Percentiles rank a stretch among this genome's conserved stretches.
These are phyloP conservation scores for Podosphaera aphanis DNA, from an alignment of 2,329 filamentous ascomycete species.

Conservation along the genomic window DNA sequence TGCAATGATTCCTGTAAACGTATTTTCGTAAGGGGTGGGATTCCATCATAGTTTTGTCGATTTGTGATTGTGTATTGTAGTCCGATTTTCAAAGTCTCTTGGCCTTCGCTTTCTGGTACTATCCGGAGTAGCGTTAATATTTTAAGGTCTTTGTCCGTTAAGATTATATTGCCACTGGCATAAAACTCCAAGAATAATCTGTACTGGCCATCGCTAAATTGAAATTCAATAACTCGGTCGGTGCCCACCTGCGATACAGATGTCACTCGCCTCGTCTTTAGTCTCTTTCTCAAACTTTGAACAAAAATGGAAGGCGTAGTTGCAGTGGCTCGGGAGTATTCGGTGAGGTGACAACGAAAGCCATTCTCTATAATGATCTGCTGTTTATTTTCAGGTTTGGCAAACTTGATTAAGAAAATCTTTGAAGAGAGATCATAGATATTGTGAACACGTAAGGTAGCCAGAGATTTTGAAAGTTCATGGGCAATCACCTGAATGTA, in stretches of 20 bases:
- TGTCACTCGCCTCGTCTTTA: constrained; percentile 71
- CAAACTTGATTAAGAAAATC: constrained; percentile 87
- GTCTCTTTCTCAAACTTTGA: constrained; percentile 57
- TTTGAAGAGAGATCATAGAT: constrained; percentile 91
- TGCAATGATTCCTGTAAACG: constrained; percentile 46
- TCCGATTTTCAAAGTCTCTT: constrained; percentile 60
- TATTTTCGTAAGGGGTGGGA: constrained; percentile 52
- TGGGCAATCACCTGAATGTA: constrained; percentile 59
- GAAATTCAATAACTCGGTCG: constrained; percentile 75
- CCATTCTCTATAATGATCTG: constrained; percentile 85
- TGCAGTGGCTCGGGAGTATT: constrained; percentile 70
- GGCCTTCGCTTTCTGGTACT: constrained; percentile 59
- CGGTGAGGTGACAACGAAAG: constrained; percentile 84
- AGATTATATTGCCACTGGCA: constrained; percentile 78
- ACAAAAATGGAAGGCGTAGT: constrained; percentile 71
- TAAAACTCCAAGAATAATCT: constrained; percentile 87
- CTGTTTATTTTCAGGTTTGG: constrained; percentile 69
- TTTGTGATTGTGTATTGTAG: constrained; percentile 58
- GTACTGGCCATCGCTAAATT: constrained; percentile 80
- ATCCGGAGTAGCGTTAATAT: constrained; percentile 62
- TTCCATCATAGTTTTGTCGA: constrained; percentile 59
- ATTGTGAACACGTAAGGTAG: constrained; percentile 65
- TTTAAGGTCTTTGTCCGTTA: constrained; percentile 65
- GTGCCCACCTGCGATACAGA: constrained; percentile 68
- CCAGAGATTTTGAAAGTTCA: constrained; percentile 60